Evolutionary conservation across 163 green algal genomes (phyloP).

Genomic region (Coccomyxa subellipsoidea): DNA sequence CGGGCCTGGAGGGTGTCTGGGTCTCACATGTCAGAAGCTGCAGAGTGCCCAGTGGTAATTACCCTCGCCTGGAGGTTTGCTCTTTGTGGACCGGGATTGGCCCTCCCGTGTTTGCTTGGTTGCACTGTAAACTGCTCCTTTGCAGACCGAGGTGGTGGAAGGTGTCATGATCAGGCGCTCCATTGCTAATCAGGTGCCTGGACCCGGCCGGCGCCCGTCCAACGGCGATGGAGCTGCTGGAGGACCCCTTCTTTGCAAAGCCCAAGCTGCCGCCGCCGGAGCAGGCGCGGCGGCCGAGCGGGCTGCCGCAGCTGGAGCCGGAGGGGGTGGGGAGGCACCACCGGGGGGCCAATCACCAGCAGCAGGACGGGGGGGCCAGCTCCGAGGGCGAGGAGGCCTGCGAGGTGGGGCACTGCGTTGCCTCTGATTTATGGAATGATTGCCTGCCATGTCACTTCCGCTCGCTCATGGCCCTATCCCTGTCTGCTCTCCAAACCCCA

Average conservation of each 20-base stretch:
- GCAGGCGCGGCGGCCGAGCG: neutral
- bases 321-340: neutral
- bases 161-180: neutral
- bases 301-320: neutral
- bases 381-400: constrained; percentile 13
- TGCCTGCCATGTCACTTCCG: too few species aligned
- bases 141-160: too few species aligned
- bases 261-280: neutral
- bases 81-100: too few species aligned
- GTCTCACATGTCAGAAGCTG: neutral
- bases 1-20: neutral
- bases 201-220: constrained; percentile 50
- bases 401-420: neutral
- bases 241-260: constrained; percentile 35
- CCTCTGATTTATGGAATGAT: too few species aligned
- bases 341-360: neutral
- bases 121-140: too few species aligned
- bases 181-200: constrained; percentile 45
- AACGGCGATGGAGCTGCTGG: constrained; percentile 62
- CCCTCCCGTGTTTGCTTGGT: too few species aligned
- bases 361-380: constrained; percentile 13
- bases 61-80: too few species aligned
- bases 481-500: too few species aligned
- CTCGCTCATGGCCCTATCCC: too few species aligned
- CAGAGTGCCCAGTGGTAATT: neutral